These are phyloP conservation scores for Pneumocystis canis DNA, from an alignment of 1,139 yeast species.

Conservation along the genomic window DNA sequence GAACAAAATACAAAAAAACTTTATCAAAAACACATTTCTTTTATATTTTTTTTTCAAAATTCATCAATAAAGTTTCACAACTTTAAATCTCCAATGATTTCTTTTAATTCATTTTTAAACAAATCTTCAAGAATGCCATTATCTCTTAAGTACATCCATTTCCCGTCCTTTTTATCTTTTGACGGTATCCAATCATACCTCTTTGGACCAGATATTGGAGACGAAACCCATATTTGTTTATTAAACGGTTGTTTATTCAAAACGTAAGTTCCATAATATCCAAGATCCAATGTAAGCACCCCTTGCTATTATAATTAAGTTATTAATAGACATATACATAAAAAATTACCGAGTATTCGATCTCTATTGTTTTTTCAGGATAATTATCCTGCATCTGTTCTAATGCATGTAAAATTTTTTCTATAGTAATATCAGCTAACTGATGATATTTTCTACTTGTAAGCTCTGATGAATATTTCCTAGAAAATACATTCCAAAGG, in stretches of 20 bases:
- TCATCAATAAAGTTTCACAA: neutral
- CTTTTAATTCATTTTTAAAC: constrained; percentile 22
- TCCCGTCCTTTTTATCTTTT: constrained; percentile 24
- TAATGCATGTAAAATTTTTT: neutral
- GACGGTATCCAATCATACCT: constrained; percentile 21
- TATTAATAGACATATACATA: neutral
- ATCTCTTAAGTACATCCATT: constrained; percentile 30
- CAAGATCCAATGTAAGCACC: constrained; percentile 54
- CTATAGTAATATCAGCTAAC: neutral
- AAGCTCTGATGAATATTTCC: neutral
- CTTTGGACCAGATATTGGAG: constrained; percentile 89
- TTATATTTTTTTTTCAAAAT: neutral
- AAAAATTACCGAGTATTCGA: neutral
- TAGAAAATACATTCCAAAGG: neutral
- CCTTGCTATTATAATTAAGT: constrained; percentile 36
- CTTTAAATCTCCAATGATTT: constrained; percentile 2
- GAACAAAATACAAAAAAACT: neutral
- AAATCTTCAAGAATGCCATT: constrained; percentile 25
- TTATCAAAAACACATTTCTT: neutral
- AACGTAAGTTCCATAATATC: constrained; percentile 65
- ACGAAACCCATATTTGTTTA: constrained; percentile 82
- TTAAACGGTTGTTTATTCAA: constrained; percentile 90
- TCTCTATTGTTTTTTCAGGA: neutral
- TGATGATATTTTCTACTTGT: neutral
- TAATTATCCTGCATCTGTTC: neutral